These are phyloP conservation scores for Dioszegia aurantiaca DNA, from an alignment of 768 basidiomycete species.

Conservation along the genomic window DNA sequence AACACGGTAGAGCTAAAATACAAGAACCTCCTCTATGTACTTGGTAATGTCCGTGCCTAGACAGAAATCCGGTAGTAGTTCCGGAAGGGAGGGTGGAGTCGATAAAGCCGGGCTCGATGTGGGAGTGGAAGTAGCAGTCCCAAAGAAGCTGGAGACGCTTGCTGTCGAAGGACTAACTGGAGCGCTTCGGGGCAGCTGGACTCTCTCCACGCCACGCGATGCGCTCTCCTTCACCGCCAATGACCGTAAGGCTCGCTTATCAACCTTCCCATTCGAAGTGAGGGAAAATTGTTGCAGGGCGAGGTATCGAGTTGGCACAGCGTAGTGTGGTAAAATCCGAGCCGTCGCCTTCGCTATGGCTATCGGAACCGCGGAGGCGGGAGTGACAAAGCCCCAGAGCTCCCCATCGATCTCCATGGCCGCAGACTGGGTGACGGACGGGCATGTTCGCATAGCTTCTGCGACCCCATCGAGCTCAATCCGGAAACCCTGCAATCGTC, in stretches of 20 bases:
- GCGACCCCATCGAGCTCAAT: slow-evolving; percentile 66
- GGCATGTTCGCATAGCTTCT: slow-evolving; percentile 61
- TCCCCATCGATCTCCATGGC: slow-evolving; percentile 59
- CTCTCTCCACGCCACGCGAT: too few relatives aligned
- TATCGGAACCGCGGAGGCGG: slow-evolving; percentile 42
- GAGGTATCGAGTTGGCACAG: slow-evolving; percentile 58
- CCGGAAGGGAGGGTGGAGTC: too few relatives aligned
- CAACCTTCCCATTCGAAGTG: slow-evolving; percentile 57
- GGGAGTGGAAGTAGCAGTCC: too few relatives aligned
- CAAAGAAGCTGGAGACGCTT: too few relatives aligned
- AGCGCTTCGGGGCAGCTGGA: too few relatives aligned
- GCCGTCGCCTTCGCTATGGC: slow-evolving; percentile 50
- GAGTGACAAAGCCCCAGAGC: slow-evolving; percentile 62
- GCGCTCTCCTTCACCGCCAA: slow-evolving; percentile 16
- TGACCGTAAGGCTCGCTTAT: slow-evolving; percentile 36
- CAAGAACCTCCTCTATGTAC: too few relatives aligned
- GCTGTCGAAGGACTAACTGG: too few relatives aligned
- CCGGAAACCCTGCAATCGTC: slow-evolving; percentile 56
- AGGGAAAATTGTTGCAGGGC: slow-evolving; percentile 58
- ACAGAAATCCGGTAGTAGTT: too few relatives aligned
- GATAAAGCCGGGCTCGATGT: too few relatives aligned
- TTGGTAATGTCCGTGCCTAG: too few relatives aligned
- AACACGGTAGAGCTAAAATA: too few relatives aligned
- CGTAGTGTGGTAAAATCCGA: slow-evolving; percentile 63
- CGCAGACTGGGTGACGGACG: slow-evolving; percentile 56